Base-by-base conservation (phyloP, 2,329 filamentous ascomycete species). In the Epicoccum nigrum region DNA sequence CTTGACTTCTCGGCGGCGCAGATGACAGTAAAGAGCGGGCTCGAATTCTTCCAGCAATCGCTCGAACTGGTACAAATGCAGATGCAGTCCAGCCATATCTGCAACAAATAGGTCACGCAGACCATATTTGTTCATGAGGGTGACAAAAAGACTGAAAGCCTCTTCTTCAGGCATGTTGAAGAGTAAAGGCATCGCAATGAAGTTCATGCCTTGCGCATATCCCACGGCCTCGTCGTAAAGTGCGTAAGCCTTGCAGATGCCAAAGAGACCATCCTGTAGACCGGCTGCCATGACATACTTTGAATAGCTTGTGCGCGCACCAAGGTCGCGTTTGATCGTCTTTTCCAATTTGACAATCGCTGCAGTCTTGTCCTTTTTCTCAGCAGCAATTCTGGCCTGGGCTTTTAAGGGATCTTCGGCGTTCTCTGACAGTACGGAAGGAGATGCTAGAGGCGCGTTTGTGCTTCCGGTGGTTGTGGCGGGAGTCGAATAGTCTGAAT, bases 111-210 rank as follows among this genome's bases (percentile, higher is more conserved):
- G 83, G 59, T 97, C 92, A 35, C 94, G 88, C 25, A 99, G 79
- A 51, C 91, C 86, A 73, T 97, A 99, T 60, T 97, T 90, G 76
- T 95, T 95, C 94, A 99, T 99, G 45, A 99, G 76, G 58, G 91
- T 87, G 15, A 97, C 92, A 20, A 99, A 83, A 15, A 99, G 79
- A 64, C 91, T 94, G 69, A 99, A 99, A 0, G 94, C 93, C 75
- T 99, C 94, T 69, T 96, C 92, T 75, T 97, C 93, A 2, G 92
- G 89, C 92, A 97, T 96, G 71, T 97, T 97, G 77, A 99, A 97
- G 1, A 99, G 79, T 15, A 99, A 74, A 19, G 95, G 94, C 92
- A 97, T 97, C 40, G 92, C 89, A 53, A 99, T 85, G 68, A 99
- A 99, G 70, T 97, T 99, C 89, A 99, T 97, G 69, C 94, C 94